Base-by-base conservation (phyloP, 257 asterid species). In the Penstemon barbatus region DNA sequence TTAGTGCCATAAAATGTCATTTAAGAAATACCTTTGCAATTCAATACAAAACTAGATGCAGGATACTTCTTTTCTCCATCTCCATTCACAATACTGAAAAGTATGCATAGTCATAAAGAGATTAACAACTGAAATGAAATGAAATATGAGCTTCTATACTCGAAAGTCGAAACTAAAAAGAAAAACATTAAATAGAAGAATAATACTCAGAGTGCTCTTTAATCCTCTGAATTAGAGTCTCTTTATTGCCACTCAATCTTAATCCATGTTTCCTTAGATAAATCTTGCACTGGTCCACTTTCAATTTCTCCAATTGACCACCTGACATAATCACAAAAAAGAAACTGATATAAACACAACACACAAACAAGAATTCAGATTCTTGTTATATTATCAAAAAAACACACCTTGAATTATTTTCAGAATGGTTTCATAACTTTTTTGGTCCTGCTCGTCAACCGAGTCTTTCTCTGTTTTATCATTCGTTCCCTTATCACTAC, bases 61-160 rank as follows among this genome's bases (percentile, higher is more conserved):
- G 95, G 96, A 72, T 92, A 92, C 76, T 79, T 89, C 61, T 61
- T 63, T 80, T 87, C 98, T 75, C 97, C 97, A 62, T 83, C 89
- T 44, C 89, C 95, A 82, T 74, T 65, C 43, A 81, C 60, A 52
- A 89, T 76, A 66, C 98, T 92, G 90, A 74, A 76, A 71, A 33
- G 48, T 46, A 13, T 19, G 33, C 33, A 25, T 2, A 1, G 33
- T 25, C 33, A 25, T 18, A 68, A 4, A 65, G 50, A 49, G 64
- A 64, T 54, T 56, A 74, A 64, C 9, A 52, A 40, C 11, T 7
- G 41, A 52, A 42, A 25, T 18, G 2, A 43, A 73, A 13, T 11
- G 51, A 6, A 41, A 19, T 62, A 60, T 10, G 37, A 18, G 8
- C 39, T 15, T 40, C 12, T 7, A 39, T 9, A 42, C 6, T 25